Evolutionary conservation across 495 filamentous ascomycete genomes (phyloP), one percentile per base, ranked within the genome.

Genomic region (Hyaloscypha variabilis): DNA sequence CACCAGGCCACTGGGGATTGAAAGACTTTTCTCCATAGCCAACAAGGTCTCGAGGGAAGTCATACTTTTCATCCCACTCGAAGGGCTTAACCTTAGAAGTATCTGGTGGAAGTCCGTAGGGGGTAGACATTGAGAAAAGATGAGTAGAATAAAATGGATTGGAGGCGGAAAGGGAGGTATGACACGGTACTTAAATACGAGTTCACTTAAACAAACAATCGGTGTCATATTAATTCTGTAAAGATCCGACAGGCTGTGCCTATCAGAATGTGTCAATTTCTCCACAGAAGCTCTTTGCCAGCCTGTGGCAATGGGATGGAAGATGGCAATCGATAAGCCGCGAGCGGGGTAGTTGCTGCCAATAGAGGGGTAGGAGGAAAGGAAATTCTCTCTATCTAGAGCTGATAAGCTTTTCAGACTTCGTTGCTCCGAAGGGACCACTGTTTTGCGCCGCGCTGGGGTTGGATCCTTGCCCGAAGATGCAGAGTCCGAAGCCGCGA

Each of bases 1-100:
- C 65, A 52, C 70, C 68, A 14, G 77, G 77, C 77, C 77, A 79
- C 58, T 78, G 61, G n/a, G 75, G 75, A 54, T 79, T 63, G 54
- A 75, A 71, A 1, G 69, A 67, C 25, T 74, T 64, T 54, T 75
- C 71, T 31, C 77, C 76, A 65, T 78, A 79, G 24, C 77, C 76
- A 46, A 69, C 62, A 21, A 69, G 64, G 36, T 72, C 70, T 60
- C 70, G 42, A 42, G 67, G 67, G 56, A 69, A 69, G 49, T 73
- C 61, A 56, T 67, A 68, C 5, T 71, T 50, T 14, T 71, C 69
- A 63, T 65, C 64, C 71, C 62, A 71, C 19, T 66, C 61, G 49
- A 68, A 71, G 17, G 59, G 31, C 42, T 67, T 65, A 39, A 71
- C 30, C 11, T 65, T 63, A 14, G 65, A 49, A 3, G 42, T 23